These are phyloP conservation scores for Heliamphora pulchella DNA, from an alignment of 179 eudicot genomes.

Conservation along the genomic window DNA sequence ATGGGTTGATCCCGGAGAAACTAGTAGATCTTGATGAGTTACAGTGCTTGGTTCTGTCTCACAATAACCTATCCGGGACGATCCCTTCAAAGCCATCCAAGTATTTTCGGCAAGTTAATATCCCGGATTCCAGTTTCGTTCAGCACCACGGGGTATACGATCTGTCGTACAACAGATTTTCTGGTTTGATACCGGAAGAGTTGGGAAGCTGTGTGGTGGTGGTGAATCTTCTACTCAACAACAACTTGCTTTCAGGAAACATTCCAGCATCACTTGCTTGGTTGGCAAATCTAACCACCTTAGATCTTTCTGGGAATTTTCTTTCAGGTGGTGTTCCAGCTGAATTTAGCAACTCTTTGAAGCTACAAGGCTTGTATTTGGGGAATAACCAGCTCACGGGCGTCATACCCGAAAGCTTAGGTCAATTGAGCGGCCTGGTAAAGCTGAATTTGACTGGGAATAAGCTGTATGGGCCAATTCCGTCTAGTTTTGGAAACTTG, in stretches of 20 bases:
- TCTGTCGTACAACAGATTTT: slow-evolving; percentile 35
- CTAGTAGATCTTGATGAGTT: slow-evolving; percentile 30
- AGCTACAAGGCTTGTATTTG: slow-evolving; percentile 41
- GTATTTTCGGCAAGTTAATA: slow-evolving; percentile 37
- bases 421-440: slow-evolving; percentile 33
- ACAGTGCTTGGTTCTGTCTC: slow-evolving; percentile 46
- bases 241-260: slow-evolving; percentile 39
- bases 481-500: slow-evolving; percentile 32
- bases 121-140: slow-evolving; percentile 42
- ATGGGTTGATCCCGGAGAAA: slow-evolving; percentile 36
- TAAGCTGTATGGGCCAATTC: slow-evolving; percentile 33
- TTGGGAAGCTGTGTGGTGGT: slow-evolving; percentile 39
- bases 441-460: slow-evolving; percentile 46
- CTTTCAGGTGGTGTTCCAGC: slow-evolving; percentile 34
- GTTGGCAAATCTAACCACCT: slow-evolving; percentile 35
- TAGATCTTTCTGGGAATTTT: slow-evolving; percentile 37
- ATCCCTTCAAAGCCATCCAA: slow-evolving; percentile 31
- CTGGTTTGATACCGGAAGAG: slow-evolving; percentile 43
- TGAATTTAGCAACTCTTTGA: slow-evolving; percentile 28
- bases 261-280: slow-evolving; percentile 36
- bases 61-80: slow-evolving; percentile 35
- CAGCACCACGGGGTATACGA: slow-evolving; percentile 53
- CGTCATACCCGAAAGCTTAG: slow-evolving; percentile 33
- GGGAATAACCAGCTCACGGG: slow-evolving; percentile 41
- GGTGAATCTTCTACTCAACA: slow-evolving; percentile 37